phyloP scores from a whole-genome alignment of 805 yeast species.

The Metschnikowia drakensbergensis region DNA sequence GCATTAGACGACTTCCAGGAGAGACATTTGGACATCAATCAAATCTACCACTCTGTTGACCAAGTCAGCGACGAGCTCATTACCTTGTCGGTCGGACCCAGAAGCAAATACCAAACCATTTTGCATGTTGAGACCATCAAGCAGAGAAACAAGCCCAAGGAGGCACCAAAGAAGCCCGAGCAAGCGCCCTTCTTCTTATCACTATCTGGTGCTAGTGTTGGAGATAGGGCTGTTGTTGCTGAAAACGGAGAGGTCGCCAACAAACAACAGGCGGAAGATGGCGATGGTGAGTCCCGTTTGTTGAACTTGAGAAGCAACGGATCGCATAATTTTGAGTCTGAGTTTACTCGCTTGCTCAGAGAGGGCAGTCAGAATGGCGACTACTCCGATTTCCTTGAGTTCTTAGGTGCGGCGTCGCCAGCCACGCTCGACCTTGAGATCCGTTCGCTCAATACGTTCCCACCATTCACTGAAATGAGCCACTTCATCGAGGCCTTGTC shows the following conservation, averaged over 20 bases:
- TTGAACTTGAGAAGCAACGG: conserved; percentile 31
- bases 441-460: conserved; percentile 63
- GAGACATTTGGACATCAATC: conserved; percentile 30
- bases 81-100: conserved; percentile 75
- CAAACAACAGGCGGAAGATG: conserved; percentile 19
- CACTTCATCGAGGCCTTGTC: conserved; percentile 66
- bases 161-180: conserved; percentile 81
- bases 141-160: conserved; percentile 83
- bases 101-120: conserved; percentile 73
- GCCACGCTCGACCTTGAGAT: conserved; percentile 81
- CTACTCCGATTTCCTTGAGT: conserved; percentile 49
- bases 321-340: conserved; percentile 59
- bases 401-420: conserved; percentile 63
- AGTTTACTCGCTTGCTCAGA: conserved; percentile 64
- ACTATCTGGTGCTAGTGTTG: conserved; percentile 61
- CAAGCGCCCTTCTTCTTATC: conserved; percentile 77
- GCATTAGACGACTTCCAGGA: conserved; percentile 53
- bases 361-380: conserved; percentile 41
- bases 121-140: conserved; percentile 80
- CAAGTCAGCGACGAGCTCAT: conserved; percentile 62
- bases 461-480: conserved; percentile 65
- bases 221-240: conserved; percentile 59
- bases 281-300: conserved; percentile 29
- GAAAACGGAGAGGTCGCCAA: conserved; percentile 26
- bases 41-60: conserved; percentile 48